A percentile compares a stretch with the other conserved stretches of the same genome.
These are phyloP conservation scores for Pleodorina starrii DNA, from an alignment of 139 green algal species.

Conservation along the genomic window DNA sequence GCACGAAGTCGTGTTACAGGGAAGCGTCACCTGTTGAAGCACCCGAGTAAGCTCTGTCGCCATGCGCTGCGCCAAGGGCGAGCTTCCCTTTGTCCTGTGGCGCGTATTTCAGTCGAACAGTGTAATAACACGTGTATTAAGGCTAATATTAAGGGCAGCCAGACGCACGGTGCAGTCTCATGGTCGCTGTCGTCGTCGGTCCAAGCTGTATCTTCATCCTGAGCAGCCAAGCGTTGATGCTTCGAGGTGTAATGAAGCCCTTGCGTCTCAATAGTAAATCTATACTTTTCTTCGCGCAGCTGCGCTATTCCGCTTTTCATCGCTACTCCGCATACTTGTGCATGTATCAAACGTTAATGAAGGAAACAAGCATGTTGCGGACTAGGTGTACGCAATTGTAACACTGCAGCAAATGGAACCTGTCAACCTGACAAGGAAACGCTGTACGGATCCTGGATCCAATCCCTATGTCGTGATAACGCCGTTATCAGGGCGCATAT, in stretches of 20 bases:
- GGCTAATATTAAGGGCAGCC: neutral
- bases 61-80: constrained; percentile 3
- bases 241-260: neutral
- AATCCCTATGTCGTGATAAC: no score
- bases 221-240: no score
- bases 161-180: neutral
- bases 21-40: constrained; percentile 28
- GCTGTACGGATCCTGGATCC: no score
- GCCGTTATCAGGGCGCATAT: no score
- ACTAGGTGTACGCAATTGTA: no score
- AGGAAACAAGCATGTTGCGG: no score
- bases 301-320: constrained; percentile 17
- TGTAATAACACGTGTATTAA: no score
- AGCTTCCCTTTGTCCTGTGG: neutral
- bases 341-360: neutral
- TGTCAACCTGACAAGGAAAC: no score
- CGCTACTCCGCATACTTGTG: neutral
- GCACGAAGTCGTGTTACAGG: neutral
- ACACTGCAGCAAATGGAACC: no score
- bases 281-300: constrained; percentile 26
- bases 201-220: constrained; percentile 30
- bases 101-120: no score
- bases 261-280: constrained; percentile 30
- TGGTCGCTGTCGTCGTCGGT: constrained; percentile 32
- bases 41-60: neutral